A percentile compares a stretch with the other conserved stretches of the same genome.
These are phyloP conservation scores for Beauveria brongniartii DNA, from an alignment of 2,329 filamentous ascomycete genomes.

Conservation along the genomic window DNA sequence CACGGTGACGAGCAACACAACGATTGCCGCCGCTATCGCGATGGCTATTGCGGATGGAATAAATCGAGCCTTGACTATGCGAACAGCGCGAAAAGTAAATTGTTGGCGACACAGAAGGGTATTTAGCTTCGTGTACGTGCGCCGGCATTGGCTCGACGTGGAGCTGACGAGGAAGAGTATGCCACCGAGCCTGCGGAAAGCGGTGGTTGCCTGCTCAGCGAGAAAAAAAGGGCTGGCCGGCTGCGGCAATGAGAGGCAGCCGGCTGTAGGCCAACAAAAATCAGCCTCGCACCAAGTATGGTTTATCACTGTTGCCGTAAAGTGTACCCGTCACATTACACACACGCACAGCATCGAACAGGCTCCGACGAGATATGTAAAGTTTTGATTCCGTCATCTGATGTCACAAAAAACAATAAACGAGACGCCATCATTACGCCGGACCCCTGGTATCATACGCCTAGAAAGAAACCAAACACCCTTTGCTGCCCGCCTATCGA, in stretches of 20 bases:
- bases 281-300: no score
- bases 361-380: background rate
- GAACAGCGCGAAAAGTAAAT: background rate
- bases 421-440: slow-evolving; percentile 1
- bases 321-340: no score
- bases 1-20: no score
- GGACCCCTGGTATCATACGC: slow-evolving; percentile 6
- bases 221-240: background rate
- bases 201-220: background rate
- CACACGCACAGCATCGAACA: no score
- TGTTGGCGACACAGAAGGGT: background rate
- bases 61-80: no score
- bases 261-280: no score
- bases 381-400: background rate
- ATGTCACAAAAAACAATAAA: background rate
- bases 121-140: background rate
- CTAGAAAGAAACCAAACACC: background rate
- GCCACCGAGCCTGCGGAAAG: background rate
- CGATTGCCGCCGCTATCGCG: no score
- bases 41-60: no score
- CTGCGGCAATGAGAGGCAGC: no score
- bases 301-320: no score
- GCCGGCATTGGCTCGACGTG: background rate
- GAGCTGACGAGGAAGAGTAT: background rate
- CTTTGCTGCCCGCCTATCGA: slow-evolving; percentile 28